A percentile compares a stretch with the other conserved stretches of the same genome.
phyloP scores from a whole-genome alignment of 2,329 filamentous ascomycete species.

The Onygenales sp. region DNA sequence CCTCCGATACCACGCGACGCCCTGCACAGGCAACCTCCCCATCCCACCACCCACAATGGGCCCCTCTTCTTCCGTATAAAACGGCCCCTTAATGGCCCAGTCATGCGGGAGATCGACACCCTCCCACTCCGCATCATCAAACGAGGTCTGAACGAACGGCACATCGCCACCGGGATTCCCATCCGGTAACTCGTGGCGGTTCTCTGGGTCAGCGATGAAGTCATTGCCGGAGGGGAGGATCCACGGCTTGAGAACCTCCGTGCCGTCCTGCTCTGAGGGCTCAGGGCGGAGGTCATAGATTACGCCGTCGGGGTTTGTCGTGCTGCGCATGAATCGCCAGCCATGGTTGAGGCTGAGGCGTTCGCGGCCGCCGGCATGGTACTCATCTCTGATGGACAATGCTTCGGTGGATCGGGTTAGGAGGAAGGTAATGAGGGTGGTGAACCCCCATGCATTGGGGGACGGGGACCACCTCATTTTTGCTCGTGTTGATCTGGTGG shows the following conservation, averaged over 20 bases:
- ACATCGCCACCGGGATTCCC: conserved; percentile 22
- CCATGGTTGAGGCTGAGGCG: conserved; percentile 25
- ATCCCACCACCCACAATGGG: conserved; percentile 30
- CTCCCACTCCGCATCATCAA: conserved; percentile 36
- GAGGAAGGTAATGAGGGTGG: too few species aligned
- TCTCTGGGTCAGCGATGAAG: conserved; percentile 24
- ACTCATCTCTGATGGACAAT: background rate
- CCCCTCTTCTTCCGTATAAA: conserved; percentile 24
- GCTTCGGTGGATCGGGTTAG: background rate
- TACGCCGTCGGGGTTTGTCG: conserved; percentile 28
- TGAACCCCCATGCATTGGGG: too few species aligned
- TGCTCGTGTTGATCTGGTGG: too few species aligned
- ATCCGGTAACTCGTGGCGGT: conserved; percentile 23
- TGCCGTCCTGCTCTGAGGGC: conserved; percentile 9
- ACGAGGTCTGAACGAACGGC: conserved; percentile 22
- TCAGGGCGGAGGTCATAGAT: conserved; percentile 20
- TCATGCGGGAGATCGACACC: conserved; percentile 38
- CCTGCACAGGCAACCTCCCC: conserved; percentile 41
- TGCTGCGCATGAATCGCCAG: conserved; percentile 32
- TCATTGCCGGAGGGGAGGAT: conserved; percentile 34
- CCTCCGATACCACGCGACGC: conserved; percentile 45
- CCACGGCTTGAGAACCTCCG: conserved; percentile 29
- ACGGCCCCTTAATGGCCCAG: conserved; percentile 42
- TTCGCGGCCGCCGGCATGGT: conserved; percentile 6
- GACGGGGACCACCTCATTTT: too few species aligned